Conservation (phyloP, 441 rosid genomes). For the Erodium texanum region DNA sequence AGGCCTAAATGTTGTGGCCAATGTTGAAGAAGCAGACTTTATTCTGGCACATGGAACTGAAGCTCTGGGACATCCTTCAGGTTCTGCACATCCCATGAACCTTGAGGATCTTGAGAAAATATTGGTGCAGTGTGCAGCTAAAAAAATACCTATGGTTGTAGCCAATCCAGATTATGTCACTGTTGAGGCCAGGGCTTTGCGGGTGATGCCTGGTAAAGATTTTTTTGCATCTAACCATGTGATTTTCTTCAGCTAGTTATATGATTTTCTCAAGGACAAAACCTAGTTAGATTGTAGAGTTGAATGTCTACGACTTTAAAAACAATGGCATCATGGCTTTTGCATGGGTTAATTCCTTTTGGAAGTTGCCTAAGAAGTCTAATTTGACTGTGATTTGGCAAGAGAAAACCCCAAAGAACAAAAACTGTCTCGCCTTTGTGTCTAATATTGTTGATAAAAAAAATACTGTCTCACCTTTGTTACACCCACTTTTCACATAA, state of each 20-base stretch:
- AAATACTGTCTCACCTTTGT: too few relatives aligned
- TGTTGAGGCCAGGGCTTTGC: slow-evolving; percentile 75
- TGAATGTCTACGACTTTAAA: too few relatives aligned
- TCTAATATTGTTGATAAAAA: too few relatives aligned
- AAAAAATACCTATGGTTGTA: slow-evolving; percentile 77
- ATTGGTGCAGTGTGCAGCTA: slow-evolving; percentile 57
- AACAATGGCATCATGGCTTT: too few relatives aligned
- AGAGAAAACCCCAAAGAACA: too few relatives aligned
- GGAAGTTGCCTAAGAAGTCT: too few relatives aligned
- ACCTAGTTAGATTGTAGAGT: not conserved
- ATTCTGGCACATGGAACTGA: slow-evolving; percentile 69
- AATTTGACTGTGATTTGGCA: too few relatives aligned
- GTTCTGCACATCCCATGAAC: slow-evolving; percentile 38
- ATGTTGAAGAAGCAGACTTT: slow-evolving; percentile 77
- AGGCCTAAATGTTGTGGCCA: slow-evolving; percentile 58
- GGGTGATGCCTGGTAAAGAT: slow-evolving; percentile 75
- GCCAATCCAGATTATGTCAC: slow-evolving; percentile 90
- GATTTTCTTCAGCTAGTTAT: not conserved
- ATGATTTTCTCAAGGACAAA: slow-evolving; percentile 8
- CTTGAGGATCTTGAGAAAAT: slow-evolving; percentile 69
- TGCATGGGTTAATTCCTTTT: too few relatives aligned
- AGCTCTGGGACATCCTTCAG: slow-evolving; percentile 57
- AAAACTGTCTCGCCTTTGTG: too few relatives aligned
- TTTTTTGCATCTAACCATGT: not conserved
- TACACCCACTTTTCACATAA: too few relatives aligned